These are phyloP conservation scores for Ascochyta fabae DNA, from an alignment of 2,329 filamentous ascomycete genomes.

Conservation along the genomic window DNA sequence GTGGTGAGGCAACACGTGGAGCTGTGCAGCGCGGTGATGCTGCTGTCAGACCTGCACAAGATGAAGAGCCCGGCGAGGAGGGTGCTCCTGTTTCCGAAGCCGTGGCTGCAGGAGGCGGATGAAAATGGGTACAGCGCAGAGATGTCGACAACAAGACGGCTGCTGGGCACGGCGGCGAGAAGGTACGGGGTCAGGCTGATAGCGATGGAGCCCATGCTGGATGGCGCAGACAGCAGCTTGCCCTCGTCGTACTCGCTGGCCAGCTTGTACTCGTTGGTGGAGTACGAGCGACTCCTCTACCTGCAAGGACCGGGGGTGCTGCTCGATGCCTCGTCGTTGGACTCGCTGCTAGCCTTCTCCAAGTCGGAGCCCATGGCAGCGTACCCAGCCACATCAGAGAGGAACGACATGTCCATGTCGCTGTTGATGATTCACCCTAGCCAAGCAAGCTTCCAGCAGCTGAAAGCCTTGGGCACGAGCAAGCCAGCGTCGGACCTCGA, in stretches of 20 bases:
- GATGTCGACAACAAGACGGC: conserved; percentile 52
- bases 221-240: conserved; percentile 42
- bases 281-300: conserved; percentile 55
- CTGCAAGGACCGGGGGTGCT: conserved; percentile 55
- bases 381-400: conserved; percentile 40
- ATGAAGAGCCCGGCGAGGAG: conserved; percentile 55
- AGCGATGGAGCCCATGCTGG: conserved; percentile 51
- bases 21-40: conserved; percentile 59
- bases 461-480: conserved; percentile 37
- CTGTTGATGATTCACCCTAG: conserved; percentile 49
- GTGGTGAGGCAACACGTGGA: conserved; percentile 54
- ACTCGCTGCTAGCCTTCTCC: conserved; percentile 52
- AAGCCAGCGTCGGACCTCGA: conserved; percentile 39
- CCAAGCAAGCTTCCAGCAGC: conserved; percentile 37
- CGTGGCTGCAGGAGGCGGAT: conserved; percentile 44
- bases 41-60: conserved; percentile 55
- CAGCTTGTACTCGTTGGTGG: conserved; percentile 53
- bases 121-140: conserved; percentile 51
- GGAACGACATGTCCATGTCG: conserved; percentile 44
- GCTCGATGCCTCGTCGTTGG: conserved; percentile 55
- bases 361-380: conserved; percentile 46
- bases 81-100: conserved; percentile 54
- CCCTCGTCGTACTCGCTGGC: conserved; percentile 53
- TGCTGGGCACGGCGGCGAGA: conserved; percentile 55
- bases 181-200: conserved; percentile 54